Percentiles rank a stretch among this genome's conserved stretches.
Conservation (phyloP, 2,329 filamentous ascomycete genomes). For the Colletotrichum zoysiae region DNA sequence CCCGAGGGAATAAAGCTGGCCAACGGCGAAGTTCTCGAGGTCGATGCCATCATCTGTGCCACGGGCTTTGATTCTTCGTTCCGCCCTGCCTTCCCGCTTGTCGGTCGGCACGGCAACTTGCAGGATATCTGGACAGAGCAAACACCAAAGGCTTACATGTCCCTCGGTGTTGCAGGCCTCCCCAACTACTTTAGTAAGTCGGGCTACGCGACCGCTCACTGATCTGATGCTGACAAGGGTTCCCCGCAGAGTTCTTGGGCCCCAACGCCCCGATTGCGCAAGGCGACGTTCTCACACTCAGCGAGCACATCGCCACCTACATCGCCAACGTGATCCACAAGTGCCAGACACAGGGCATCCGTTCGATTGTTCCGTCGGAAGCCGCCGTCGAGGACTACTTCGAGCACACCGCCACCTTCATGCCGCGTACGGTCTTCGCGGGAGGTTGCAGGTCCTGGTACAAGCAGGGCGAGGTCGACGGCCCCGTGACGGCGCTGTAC, state of each 20-base stretch:
- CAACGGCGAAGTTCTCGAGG: slow-evolving; percentile 61
- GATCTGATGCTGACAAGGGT: slow-evolving; percentile 1
- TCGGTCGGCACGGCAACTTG: slow-evolving; percentile 63
- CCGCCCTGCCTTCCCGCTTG: slow-evolving; percentile 63
- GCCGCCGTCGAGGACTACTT: slow-evolving; percentile 64
- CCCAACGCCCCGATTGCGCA: slow-evolving; percentile 65
- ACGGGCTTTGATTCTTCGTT: slow-evolving; percentile 69
- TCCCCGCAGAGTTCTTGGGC: slow-evolving; percentile 60
- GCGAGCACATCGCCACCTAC: slow-evolving; percentile 65
- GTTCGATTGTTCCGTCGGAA: slow-evolving; percentile 58
- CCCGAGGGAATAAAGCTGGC: slow-evolving; percentile 62
- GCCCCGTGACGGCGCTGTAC: slow-evolving; percentile 63
- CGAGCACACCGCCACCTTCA: slow-evolving; percentile 62
- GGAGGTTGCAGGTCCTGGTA: slow-evolving; percentile 64
- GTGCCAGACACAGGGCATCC: slow-evolving; percentile 64
- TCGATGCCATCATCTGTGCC: slow-evolving; percentile 70
- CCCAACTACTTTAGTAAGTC: slow-evolving; percentile 68
- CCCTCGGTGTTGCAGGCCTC: slow-evolving; percentile 63
- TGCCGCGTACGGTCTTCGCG: slow-evolving; percentile 66
- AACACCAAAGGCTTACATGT: slow-evolving; percentile 65
- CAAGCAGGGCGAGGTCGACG: slow-evolving; percentile 58
- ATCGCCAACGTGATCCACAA: slow-evolving; percentile 62
- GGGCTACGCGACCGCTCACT: background rate
- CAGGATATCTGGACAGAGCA: slow-evolving; percentile 61
- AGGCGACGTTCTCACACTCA: slow-evolving; percentile 64